Conservation (phyloP, 169 alveolate genomes). For the Eimeria necatrix region DNA sequence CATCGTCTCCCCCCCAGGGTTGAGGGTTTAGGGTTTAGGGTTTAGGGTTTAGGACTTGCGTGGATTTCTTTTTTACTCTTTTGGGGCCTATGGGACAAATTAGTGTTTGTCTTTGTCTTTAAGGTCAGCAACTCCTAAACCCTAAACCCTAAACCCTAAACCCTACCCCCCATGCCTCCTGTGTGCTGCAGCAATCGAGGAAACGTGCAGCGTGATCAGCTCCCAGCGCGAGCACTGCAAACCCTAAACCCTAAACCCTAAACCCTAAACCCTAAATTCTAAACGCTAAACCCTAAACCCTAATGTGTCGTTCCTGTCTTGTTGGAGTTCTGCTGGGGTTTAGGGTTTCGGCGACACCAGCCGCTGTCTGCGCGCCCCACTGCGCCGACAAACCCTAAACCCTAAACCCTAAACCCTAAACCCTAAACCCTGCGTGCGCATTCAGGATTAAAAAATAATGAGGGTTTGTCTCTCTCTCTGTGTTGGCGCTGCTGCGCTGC, state of each 20-base stretch:
- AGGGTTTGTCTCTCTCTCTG: neutral
- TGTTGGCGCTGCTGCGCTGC: neutral
- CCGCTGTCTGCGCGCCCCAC: neutral
- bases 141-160: neutral
- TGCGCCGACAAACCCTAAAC: neutral
- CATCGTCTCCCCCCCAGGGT: constrained; percentile 6
- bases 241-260: neutral
- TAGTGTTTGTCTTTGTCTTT: neutral
- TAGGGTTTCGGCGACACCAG: neutral
- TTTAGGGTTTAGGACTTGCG: constrained; percentile 8
- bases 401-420: constrained; percentile 59
- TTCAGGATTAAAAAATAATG: neutral
- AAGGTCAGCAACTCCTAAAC: no score
- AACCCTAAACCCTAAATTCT: constrained; percentile 2
- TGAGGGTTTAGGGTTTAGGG: constrained; percentile 48
- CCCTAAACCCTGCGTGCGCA: constrained; percentile 17
- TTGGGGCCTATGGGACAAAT: no score
- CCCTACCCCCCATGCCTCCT: neutral
- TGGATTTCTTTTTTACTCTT: neutral
- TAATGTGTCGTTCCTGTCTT: neutral
- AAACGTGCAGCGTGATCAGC: no score
- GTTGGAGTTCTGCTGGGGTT: neutral
- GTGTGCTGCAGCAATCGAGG: constrained; percentile 3
- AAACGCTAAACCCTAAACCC: constrained; percentile 18
- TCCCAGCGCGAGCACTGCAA: neutral